Conservation (phyloP, 1,284 basidiomycete genomes). For the Trametes polyzona region DNA sequence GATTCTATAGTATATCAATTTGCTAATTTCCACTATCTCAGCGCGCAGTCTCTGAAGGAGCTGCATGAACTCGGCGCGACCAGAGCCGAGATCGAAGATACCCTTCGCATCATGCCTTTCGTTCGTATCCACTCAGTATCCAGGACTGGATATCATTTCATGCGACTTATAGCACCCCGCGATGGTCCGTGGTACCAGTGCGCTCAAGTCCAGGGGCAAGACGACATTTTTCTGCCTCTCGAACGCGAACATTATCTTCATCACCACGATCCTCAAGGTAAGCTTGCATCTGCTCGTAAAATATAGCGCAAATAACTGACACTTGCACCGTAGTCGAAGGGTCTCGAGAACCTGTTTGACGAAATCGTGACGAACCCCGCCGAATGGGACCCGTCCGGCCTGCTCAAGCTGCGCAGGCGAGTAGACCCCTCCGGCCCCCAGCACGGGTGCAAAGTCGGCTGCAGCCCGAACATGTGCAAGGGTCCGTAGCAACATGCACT, state of each 20-base stretch:
- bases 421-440: constrained; percentile 79
- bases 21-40: constrained; percentile 34
- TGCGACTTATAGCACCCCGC: constrained; percentile 80
- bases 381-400: constrained; percentile 73
- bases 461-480: constrained; percentile 98
- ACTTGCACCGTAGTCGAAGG: constrained; percentile 60
- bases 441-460: constrained; percentile 88
- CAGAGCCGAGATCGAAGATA: constrained; percentile 75
- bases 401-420: constrained; percentile 79
- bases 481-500: constrained; percentile 58
- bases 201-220: constrained; percentile 68
- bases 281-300: constrained; percentile 41
- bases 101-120: constrained; percentile 85
- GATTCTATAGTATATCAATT: neutral
- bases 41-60: constrained; percentile 76
- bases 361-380: constrained; percentile 95
- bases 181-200: constrained; percentile 87
- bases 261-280: constrained; percentile 80
- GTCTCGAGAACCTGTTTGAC: constrained; percentile 74
- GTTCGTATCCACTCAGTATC: constrained; percentile 57
- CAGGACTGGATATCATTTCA: neutral
- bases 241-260: constrained; percentile 94
- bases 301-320: neutral
- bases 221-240: constrained; percentile 92
- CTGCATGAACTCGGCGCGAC: constrained; percentile 72